Evolutionary conservation across 2,329 filamentous ascomycete species (phyloP).

Genomic region (Onygenales sp.): DNA sequence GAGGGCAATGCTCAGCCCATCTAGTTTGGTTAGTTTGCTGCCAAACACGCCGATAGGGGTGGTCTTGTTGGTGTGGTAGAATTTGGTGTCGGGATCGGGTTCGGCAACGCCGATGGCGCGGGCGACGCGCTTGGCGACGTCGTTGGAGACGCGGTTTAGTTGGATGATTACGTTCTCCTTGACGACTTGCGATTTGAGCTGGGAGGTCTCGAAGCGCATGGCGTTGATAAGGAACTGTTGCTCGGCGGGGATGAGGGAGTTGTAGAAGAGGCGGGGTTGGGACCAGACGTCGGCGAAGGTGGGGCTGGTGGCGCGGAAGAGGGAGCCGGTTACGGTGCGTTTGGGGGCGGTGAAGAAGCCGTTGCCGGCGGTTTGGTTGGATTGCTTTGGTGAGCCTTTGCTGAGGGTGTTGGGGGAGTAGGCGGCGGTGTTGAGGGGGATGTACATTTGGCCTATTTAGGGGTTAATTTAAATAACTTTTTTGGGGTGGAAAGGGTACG

Average conservation of each 20-base stretch:
- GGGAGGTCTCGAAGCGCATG: slow-evolving; percentile 60
- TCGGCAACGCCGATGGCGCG: slow-evolving; percentile 49
- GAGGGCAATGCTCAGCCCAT: slow-evolving; percentile 55
- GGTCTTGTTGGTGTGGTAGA: slow-evolving; percentile 62
- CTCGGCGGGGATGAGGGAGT: slow-evolving; percentile 56
- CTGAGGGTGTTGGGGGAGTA: slow-evolving; percentile 63
- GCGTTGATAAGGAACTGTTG: slow-evolving; percentile 65
- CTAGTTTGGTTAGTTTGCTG: slow-evolving; percentile 49
- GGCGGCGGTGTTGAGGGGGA: slow-evolving; percentile 56
- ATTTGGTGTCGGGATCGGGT: slow-evolving; percentile 51
- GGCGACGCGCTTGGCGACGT: slow-evolving; percentile 57
- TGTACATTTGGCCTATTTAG: slow-evolving; percentile 48
- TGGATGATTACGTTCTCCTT: slow-evolving; percentile 58
- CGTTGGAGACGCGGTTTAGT: slow-evolving; percentile 59
- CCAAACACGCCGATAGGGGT: slow-evolving; percentile 54
- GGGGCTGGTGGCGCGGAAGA: slow-evolving; percentile 49
- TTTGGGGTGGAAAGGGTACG: neutral
- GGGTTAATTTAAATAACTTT: neutral
- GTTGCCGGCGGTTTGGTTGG: slow-evolving; percentile 52
- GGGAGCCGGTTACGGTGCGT: slow-evolving; percentile 43
- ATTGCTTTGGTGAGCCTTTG: slow-evolving; percentile 53
- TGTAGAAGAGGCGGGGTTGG: slow-evolving; percentile 64
- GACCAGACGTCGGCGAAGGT: slow-evolving; percentile 65
- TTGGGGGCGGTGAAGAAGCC: slow-evolving; percentile 62
- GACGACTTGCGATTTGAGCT: slow-evolving; percentile 48